Evolutionary conservation across 1,139 yeast genomes (phyloP).

Genomic region (Wickerhamomyces sp.): DNA sequence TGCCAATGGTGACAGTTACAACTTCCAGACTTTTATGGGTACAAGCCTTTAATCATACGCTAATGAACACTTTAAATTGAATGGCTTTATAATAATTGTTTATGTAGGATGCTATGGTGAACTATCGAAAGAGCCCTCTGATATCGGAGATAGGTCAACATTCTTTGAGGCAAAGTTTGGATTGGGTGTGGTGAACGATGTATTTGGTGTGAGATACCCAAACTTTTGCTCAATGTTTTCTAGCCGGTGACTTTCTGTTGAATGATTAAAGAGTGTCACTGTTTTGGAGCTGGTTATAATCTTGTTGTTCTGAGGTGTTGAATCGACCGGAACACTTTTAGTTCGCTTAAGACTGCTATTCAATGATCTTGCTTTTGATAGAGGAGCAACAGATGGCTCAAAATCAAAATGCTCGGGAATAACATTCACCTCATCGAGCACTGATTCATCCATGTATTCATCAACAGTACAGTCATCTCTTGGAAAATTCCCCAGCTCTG

Average conservation of each 20-base stretch:
- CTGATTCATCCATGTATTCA: slow-evolving; percentile 27
- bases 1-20: slow-evolving; percentile 14
- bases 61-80: no score
- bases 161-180: slow-evolving; percentile 15
- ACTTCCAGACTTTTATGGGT: slow-evolving; percentile 1
- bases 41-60: not conserved
- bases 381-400: slow-evolving; percentile 12
- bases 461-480: slow-evolving; percentile 34
- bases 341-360: slow-evolving; percentile 16
- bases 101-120: slow-evolving; percentile 5
- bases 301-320: slow-evolving; percentile 35
- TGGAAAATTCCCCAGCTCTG: not conserved
- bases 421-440: slow-evolving; percentile 26
- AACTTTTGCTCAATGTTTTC: not conserved
- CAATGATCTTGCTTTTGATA: slow-evolving; percentile 16
- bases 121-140: slow-evolving; percentile 22
- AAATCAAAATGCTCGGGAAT: slow-evolving; percentile 60
- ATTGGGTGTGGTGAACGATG: slow-evolving; percentile 18
- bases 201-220: slow-evolving; percentile 18
- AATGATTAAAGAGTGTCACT: slow-evolving; percentile 46
- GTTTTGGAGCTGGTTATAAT: slow-evolving; percentile 48
- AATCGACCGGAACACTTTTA: slow-evolving; percentile 23
- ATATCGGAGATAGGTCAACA: slow-evolving; percentile 21
- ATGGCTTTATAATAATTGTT: no score
- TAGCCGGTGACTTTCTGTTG: not conserved